These are phyloP conservation scores for Pontederia crassipes DNA, from an alignment of 176 grass and related monocot species.

Conservation along the genomic window DNA sequence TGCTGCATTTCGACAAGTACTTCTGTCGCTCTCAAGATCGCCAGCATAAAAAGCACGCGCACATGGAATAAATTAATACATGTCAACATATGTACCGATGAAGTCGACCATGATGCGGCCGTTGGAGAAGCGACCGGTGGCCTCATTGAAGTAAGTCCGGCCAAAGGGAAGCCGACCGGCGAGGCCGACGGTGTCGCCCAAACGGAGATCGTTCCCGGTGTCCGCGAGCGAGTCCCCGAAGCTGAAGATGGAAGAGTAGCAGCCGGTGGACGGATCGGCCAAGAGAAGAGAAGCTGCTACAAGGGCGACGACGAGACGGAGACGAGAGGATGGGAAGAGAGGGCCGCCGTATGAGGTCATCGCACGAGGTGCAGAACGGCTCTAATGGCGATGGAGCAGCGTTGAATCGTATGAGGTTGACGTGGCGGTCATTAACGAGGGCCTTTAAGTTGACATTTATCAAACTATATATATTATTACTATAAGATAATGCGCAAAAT, in stretches of 20 bases:
- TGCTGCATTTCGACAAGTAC: conserved; percentile 11
- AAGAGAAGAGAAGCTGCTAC: neutral
- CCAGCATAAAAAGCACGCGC: neutral
- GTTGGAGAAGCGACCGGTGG: conserved; percentile 32
- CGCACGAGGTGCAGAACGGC: no score
- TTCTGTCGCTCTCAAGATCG: neutral
- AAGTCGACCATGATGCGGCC: conserved; percentile 57
- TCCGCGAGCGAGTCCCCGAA: conserved; percentile 72
- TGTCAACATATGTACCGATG: conserved; percentile 18
- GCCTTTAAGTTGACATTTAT: no score
- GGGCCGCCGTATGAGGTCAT: neutral
- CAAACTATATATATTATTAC: no score
- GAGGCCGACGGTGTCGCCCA: neutral
- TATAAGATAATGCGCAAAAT: no score
- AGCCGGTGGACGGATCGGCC: neutral
- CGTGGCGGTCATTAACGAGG: no score
- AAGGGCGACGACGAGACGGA: neutral
- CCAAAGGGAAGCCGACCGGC: conserved; percentile 36
- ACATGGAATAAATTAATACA: neutral
- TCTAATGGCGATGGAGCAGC: no score
- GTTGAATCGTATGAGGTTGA: no score
- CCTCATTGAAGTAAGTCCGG: conserved; percentile 40
- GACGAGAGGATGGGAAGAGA: neutral
- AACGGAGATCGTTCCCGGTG: conserved; percentile 35
- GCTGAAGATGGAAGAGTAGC: conserved; percentile 50